Base-by-base conservation (phyloP, 2,329 filamentous ascomycete genomes). In the Microsporum canis region DNA sequence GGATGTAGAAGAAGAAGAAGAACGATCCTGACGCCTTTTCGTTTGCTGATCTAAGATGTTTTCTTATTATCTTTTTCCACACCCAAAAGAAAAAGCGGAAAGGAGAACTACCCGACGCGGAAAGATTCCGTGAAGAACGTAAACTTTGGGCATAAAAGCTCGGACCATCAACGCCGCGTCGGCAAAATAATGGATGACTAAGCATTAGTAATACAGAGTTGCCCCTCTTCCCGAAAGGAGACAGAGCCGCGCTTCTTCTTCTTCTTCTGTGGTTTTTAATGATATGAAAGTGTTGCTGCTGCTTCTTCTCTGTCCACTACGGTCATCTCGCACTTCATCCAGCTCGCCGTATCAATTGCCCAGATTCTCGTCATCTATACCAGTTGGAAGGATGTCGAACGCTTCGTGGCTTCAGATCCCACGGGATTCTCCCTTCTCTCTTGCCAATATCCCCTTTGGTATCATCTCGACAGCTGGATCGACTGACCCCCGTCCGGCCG, bases 401-500 rank as follows among this genome's bases (percentile, higher is more conserved):
- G 75, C 73, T 66, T 85, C 82, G 60, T 86, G 84, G 84, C 76
- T 87, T 60, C 73, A 73, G 57, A 84, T 87, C 62, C 81, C 84
- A 55, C 76, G 77, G 59, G 76, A 78, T 61, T 86, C 82, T 61
- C 84, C 85, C 68, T 91, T 91, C 74, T 89, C 88, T 6, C 76
- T 92, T 58, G 84, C 86, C 68, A 94, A 94, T 71, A 86, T 94
- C 60, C 89, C 89, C 1, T 92, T 92, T 69, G 89, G 89, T 68
- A 85, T 94, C 76, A 88, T 94, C 70, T 87, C 84, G 34, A 87
- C 86, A 0, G 65, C 78, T 2, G 72, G 78, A 4, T 78, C 82
- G 62, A 68, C 78, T 8, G 78, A 78, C 31, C 86, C 80, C 1
- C 84, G 85, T 33, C 80, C 84, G 7, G 88, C 87, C 12, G 76